phyloP scores from a whole-genome alignment of 164 flowering plant species.

The Cinnamomum chago region DNA sequence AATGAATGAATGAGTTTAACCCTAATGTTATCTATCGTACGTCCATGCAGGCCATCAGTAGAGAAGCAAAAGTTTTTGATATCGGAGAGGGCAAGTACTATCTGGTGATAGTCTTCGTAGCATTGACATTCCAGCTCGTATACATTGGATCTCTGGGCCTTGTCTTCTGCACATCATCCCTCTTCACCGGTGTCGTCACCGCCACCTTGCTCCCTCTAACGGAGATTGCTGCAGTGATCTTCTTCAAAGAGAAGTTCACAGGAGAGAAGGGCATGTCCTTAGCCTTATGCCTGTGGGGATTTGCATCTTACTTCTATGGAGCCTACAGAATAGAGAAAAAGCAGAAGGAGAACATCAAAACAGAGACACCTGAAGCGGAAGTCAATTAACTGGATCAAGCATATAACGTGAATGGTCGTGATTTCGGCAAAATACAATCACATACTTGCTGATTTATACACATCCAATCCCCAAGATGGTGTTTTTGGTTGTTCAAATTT shows the following conservation, averaged over 20 bases:
- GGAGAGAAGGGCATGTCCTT: conserved; percentile 20
- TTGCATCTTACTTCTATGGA: conserved; percentile 20
- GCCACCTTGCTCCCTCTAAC: conserved; percentile 16
- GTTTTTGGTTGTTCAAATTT: too few species aligned
- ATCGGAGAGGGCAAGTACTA: conserved; percentile 17
- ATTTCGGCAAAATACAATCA: too few species aligned
- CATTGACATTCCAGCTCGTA: conserved; percentile 7
- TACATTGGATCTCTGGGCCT: conserved; percentile 14
- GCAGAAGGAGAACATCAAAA: not conserved
- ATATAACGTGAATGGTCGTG: too few species aligned
- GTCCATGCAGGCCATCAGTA: not conserved
- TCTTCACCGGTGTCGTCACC: conserved; percentile 6
- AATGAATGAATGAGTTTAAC: too few species aligned
- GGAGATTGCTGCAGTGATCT: conserved; percentile 11
- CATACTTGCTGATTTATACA: too few species aligned
- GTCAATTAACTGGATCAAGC: not conserved
- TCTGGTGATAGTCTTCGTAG: conserved; percentile 1
- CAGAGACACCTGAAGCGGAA: not conserved
- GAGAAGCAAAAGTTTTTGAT: conserved; percentile 11
- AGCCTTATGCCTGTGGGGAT: conserved; percentile 19
- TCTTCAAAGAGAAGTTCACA: conserved; percentile 18
- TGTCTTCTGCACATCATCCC: conserved; percentile 14
- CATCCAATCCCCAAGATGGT: too few species aligned
- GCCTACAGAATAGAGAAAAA: conserved; percentile 8
- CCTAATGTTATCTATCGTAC: not conserved